These are phyloP conservation scores for Diutina sp. DNA, from an alignment of 1,139 yeast species.

Conservation along the genomic window DNA sequence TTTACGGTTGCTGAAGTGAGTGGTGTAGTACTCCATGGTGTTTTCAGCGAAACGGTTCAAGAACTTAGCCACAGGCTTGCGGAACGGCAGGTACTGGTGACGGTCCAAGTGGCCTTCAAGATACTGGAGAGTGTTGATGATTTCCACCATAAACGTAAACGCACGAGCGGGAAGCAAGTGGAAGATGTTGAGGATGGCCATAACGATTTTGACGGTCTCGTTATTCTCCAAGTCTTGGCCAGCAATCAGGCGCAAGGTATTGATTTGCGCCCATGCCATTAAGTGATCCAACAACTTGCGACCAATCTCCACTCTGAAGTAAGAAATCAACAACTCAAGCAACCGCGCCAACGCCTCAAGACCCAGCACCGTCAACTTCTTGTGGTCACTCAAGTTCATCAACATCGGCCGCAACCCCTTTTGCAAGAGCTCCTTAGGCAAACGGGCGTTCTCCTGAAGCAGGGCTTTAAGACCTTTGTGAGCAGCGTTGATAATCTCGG, in stretches of 20 bases:
- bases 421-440: conserved; percentile 87
- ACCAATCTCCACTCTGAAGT: conserved; percentile 95
- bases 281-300: conserved; percentile 83
- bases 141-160: conserved; percentile 79
- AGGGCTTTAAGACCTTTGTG: conserved; percentile 79
- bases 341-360: conserved; percentile 83
- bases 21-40: conserved; percentile 57
- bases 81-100: conserved; percentile 78
- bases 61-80: conserved; percentile 83
- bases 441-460: conserved; percentile 70
- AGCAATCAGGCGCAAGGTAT: conserved; percentile 56
- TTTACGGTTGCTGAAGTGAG: conserved; percentile 54
- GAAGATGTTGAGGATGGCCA: conserved; percentile 84
- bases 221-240: conserved; percentile 68
- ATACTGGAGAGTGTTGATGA: conserved; percentile 61
- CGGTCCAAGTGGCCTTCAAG: conserved; percentile 79
- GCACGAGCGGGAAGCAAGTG: conserved; percentile 90
- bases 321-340: conserved; percentile 75
- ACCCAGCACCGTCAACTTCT: conserved; percentile 78
- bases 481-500: conserved; percentile 87
- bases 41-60: conserved; percentile 74
- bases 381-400: conserved; percentile 89
- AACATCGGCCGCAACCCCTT: conserved; percentile 91
- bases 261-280: conserved; percentile 93
- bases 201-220: conserved; percentile 73